Evolutionary conservation across 1,139 yeast species (phyloP), one percentile per base, ranked within the genome.

Genomic region (Petasospora fabianii): DNA sequence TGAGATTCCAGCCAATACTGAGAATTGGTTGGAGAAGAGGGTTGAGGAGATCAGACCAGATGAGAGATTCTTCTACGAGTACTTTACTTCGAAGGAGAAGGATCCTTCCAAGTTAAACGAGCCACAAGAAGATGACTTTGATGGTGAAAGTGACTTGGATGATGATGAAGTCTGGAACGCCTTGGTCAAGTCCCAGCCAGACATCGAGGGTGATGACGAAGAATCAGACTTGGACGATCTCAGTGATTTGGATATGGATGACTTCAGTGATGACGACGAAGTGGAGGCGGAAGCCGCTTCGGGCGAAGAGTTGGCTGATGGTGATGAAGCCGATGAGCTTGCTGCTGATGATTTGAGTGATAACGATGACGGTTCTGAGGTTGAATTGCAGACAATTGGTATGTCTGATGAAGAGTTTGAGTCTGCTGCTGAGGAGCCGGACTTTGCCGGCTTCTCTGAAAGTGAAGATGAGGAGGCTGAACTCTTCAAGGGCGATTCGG

Each of bases 131-230:
- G 62, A 60, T 30, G 64, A 59, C 26, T 65, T 54, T 16, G 69
- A 60, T 14, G 67, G 65, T 45, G 83, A 69, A 24, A 75, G 71
- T 35, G 84, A 75, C 24, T 58, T 78, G 53, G 80, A 76, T 47
- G 95, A 88, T 55, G 94, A 80, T 34, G 88, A 82, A 47, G 85
- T 87, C 30, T 88, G 96, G 96, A 69, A 79, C 53, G 97, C 96
- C 0, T 70, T 88, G 57, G 95, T 88, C 27, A 77, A 80, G 55
- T 84, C 95, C 30, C 77, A 77, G 51, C 95, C 96, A 0, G 95
- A 84, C 40, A 79, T 84, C 41, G 95, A 84, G 51, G 81, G 73
- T 43, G 79, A 67, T 13, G 77, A 65, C 24, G 69, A 61, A 7
- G 75, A 69, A 6, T 26, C 28, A 68, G 27, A 81, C 71, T 42